Base-by-base conservation (phyloP, 176 grass and related monocot genomes). In the Bothriochloa decipiens region DNA sequence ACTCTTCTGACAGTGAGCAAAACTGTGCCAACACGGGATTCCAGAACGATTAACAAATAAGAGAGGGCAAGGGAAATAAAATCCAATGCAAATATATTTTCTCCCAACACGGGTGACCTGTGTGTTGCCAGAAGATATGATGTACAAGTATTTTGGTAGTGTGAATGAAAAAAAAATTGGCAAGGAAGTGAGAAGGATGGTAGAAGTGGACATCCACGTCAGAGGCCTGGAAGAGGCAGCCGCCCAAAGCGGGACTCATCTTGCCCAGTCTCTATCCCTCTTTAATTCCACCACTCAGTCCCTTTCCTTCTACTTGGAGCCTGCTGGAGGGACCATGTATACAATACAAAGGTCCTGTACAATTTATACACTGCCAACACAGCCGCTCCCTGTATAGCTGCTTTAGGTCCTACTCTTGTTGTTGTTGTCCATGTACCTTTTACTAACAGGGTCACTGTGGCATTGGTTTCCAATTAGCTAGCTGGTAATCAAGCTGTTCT, bases 221-320 rank as follows among this genome's bases (percentile, higher is more conserved):
- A 61, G 26, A 37, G 33, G 12, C 39, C 32, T 62, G 35, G 50
- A 77, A 82, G 78, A 58, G 67, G 47, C 65, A 90, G 69, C 76
- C 79, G 76, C 84, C 81, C 82, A 92, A 89, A 66, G 83, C 29
- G 70, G 79, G 68, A 52, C 69, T 42, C 63, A 80, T 84, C 85
- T 63, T 69, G 70, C 29, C 70, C 22, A 33, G 85, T 87, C 89
- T 33, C 71, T 91, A 45, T 87, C 85, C 36, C 52, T 83, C 84
- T 62, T 75, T 55, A 90, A 87, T 71, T 64, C 75, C 62, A 76
- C 43, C 29, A 57, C 52, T 75, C 33, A 8, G 45, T 81, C 71
- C 14, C 78, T 81, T 82, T 87, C 85, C 18, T 55, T 75, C 28
- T 50, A 23, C 69, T 16, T 45, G 64, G 57, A 60, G 57, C 57